Percentiles rank a stretch among this genome's conserved stretches.
Evolutionary conservation across 148 eudicot genomes (phyloP).

Genomic region (Chenopodium quinoa): DNA sequence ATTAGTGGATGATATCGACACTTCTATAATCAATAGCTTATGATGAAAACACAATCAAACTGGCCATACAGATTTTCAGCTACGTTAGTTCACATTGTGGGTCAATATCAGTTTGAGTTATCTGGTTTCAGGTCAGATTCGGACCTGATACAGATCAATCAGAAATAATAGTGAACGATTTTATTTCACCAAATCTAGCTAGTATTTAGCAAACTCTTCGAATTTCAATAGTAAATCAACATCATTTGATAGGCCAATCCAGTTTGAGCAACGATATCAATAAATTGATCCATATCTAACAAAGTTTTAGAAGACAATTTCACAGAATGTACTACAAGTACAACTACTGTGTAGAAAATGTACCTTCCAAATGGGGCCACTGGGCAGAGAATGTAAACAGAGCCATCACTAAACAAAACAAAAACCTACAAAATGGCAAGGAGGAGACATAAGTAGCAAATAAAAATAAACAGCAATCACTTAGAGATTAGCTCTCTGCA

Average conservation of each 20-base stretch:
- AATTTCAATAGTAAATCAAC: background rate
- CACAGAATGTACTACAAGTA: background rate
- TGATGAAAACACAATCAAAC: background rate
- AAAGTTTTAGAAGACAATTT: background rate
- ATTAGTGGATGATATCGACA: background rate
- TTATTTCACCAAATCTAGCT: background rate
- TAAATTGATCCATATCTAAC: background rate
- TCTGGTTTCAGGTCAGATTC: background rate
- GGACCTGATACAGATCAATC: background rate
- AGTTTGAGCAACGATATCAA: background rate
- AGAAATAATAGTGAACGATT: background rate
- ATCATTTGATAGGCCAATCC: background rate
- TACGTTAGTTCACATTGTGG: background rate
- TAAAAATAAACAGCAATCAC: background rate
- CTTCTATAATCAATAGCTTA: background rate
- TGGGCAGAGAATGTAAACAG: constrained; percentile 79
- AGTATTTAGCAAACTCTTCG: background rate
- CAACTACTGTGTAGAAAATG: constrained; percentile 15
- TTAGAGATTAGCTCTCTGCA: background rate
- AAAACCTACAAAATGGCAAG: constrained; percentile 60
- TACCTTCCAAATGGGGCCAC: constrained; percentile 95
- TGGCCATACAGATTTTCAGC: background rate
- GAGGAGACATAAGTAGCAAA: constrained; percentile 1
- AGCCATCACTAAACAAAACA: constrained; percentile 79
- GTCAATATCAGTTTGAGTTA: background rate